Evolutionary conservation across 306 rosid genomes (phyloP).

Genomic region (Medicago lupulina): DNA sequence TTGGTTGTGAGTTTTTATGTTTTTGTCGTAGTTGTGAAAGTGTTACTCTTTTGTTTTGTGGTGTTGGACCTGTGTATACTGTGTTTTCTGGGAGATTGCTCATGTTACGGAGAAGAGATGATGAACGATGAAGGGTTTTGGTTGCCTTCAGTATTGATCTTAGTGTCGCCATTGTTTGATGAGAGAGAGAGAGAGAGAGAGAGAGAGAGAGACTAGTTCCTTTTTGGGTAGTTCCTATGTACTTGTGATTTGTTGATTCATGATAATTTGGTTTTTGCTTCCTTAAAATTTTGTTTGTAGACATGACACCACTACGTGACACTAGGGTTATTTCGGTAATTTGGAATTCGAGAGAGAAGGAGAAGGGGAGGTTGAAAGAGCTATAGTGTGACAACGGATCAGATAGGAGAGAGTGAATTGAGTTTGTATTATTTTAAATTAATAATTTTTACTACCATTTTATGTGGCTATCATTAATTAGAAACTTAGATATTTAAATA

Average conservation of each 20-base stretch:
- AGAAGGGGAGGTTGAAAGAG: too few relatives aligned
- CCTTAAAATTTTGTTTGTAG: background rate
- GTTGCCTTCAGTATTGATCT: constrained; percentile 37
- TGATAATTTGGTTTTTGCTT: background rate
- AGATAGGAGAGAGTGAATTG: too few relatives aligned
- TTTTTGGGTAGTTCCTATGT: background rate
- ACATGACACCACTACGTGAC: too few relatives aligned
- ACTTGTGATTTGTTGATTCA: background rate
- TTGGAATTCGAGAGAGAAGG: too few relatives aligned
- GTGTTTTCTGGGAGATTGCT: constrained; percentile 84
- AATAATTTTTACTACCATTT: too few relatives aligned
- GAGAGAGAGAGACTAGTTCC: too few relatives aligned
- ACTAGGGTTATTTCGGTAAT: too few relatives aligned
- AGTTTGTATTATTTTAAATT: too few relatives aligned
- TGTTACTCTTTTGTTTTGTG: constrained; percentile 66
- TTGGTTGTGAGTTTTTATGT: constrained; percentile 63
- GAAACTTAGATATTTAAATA: constrained; percentile 41
- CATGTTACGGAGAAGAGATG: constrained; percentile 52
- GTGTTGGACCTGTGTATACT: constrained; percentile 76
- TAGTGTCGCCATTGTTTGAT: constrained; percentile 33
- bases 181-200: background rate
- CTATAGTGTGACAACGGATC: too few relatives aligned
- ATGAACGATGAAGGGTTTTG: constrained; percentile 1
- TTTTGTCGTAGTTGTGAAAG: constrained; percentile 62
- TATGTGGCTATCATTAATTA: constrained; percentile 44